Base-by-base conservation (phyloP, 192 early-diverging fungal species). In the Phlyctochytrium bullatum region DNA sequence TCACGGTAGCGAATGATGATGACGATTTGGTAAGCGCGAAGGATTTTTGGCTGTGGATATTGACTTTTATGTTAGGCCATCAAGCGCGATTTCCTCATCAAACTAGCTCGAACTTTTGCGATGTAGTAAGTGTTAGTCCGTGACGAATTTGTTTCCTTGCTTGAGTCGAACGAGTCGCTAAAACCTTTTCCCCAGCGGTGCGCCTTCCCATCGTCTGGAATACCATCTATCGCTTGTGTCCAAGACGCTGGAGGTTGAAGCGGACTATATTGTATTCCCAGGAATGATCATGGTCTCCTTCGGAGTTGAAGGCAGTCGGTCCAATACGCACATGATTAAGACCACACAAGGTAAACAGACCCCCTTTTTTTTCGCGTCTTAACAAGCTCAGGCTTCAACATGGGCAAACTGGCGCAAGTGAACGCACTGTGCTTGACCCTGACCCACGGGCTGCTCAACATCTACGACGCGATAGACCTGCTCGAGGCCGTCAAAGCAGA, bases 171-270 rank as follows among this genome's bases (percentile, higher is more conserved):
- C 10, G 40, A 47, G 40, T 47, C 20, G n/a, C 40, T 47, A 47
- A 47, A 14, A 47, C 20, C 40, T 47, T 6, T 6, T n/a, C 6
- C 20, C 10, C 20, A 47, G 40, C 65, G 82, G 82, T 16, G 71
- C 75, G 27, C 82, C 82, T 16, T 67, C 70, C 1, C 82, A 84
- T 66, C 69, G 78, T 27, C 66, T 84, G 3, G 82, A 84, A 61
- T 69, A 67, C 59, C 74, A 76, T 29, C 61, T 84, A 28, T 27
- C 36, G 52, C 29, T 35, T 27, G 74, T 84, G 34, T 71, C 75
- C n/a, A 65, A 84, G 24, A 61, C 67, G 16, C 61, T 84, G 1
- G 77, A 72, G 10, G 67, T 83, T 23, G 69, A 77, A 54, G 65
- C 65, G 67, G 52, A 53, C 34, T 84, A 70, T 60, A 34, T 78